Evolutionary conservation across 306 rosid species (phyloP), one percentile per base, ranked within the genome.

Genomic region (Sicyos edulis): DNA sequence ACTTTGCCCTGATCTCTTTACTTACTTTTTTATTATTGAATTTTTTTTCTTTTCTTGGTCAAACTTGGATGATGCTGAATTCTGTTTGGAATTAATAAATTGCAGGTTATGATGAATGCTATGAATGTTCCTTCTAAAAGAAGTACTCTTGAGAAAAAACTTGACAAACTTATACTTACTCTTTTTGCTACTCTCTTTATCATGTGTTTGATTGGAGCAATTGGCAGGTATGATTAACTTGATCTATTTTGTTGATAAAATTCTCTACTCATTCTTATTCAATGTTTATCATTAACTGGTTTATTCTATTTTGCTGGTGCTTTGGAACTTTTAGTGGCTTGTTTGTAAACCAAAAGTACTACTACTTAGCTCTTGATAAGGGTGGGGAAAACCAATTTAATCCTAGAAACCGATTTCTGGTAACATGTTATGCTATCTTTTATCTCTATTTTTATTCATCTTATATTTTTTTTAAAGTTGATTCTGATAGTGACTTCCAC

Each of bases 41-140:
- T 44, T 44, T 20, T 67, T 67, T 10, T 21, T 13, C 29, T 21
- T 42, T 66, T 44, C 54, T 11, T 67, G 19, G 55, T 67, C 19
- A 13, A 67, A 44, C 72, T 13, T 21, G 0, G 73, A 22, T 51
- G 44, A 15, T 69, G 45, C 15, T 10, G 7, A 24, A 24, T 24
- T 73, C 54, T 49, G 8, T 69, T 80, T 76, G 57, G 68, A 60
- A 75, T 74, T 64, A 68, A 78, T 76, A 7, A 42, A 42, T 37
- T 83, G 83, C 84, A 93, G 97, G 98, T 93, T 78, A 93, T 90
- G 98, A 93, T 93, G 98, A 93, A 93, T 82, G 71, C 97, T 73
- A 93, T 90, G 96, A 91, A 88, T 80, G 97, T 93, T 80, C 96
- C 97, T 79, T 93, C 97, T 75, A 93, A 93, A 88, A 86, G 98